A percentile compares a stretch with the other conserved stretches of the same genome.
phyloP scores from a whole-genome alignment of 768 basidiomycete species.

The Rhodotorula kratochvilovae region DNA sequence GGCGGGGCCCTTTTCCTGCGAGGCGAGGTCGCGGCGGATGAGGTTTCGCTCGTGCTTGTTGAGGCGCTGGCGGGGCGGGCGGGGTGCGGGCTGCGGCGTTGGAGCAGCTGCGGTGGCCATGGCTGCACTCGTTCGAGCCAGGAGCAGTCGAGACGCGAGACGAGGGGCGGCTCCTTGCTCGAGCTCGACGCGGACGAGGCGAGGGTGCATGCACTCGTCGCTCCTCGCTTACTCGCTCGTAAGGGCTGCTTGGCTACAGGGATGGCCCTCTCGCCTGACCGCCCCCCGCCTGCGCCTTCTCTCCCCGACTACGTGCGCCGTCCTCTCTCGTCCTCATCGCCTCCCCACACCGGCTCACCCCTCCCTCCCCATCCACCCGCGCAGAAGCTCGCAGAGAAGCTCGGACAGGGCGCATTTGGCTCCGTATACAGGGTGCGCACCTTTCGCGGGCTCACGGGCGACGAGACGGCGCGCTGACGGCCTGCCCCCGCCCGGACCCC shows the following conservation, averaged over 20 bases:
- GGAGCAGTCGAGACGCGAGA: too few species aligned
- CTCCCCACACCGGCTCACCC: background rate
- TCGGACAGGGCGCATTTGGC: constrained; percentile 38
- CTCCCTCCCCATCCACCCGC: background rate
- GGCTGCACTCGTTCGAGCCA: too few species aligned
- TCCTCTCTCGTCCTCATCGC: background rate
- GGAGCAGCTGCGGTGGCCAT: background rate
- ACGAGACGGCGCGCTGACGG: background rate
- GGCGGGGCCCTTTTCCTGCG: background rate
- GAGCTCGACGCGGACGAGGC: background rate
- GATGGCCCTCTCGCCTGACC: background rate
- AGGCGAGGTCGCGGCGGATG: background rate
- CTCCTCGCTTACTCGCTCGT: background rate
- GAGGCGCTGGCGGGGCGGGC: background rate
- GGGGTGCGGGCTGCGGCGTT: background rate
- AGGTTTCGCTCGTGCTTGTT: background rate
- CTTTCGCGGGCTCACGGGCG: too few species aligned
- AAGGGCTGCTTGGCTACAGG: too few species aligned
- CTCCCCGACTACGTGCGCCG: constrained; percentile 30
- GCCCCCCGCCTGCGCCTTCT: background rate
- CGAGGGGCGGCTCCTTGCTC: background rate
- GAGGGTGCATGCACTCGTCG: background rate
- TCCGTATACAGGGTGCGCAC: constrained; percentile 29
- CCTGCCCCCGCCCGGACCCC: background rate
- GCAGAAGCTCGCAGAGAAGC: constrained; percentile 33